Percentiles rank a stretch among this genome's conserved stretches.
These are phyloP conservation scores for Xerophyta viscosa DNA, from an alignment of 106 monocot genomes.

Conservation along the genomic window DNA sequence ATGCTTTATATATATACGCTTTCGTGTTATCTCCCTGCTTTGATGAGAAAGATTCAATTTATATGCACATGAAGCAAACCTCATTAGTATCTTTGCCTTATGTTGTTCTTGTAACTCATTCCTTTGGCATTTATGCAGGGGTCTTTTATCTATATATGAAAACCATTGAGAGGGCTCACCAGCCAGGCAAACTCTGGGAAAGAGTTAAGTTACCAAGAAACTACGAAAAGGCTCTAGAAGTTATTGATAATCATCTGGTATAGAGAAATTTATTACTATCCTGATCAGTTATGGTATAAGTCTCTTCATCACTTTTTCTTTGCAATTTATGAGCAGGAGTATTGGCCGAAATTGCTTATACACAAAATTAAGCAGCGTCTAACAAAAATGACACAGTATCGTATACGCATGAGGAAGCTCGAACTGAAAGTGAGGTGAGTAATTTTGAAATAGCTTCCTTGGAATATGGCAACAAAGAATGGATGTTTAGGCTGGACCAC, in stretches of 20 bases:
- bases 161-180: conserved; percentile 95
- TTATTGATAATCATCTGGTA: conserved; percentile 87
- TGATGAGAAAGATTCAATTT: too few species aligned
- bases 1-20: too few species aligned
- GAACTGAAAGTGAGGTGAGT: conserved; percentile 86
- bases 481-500: neutral
- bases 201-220: conserved; percentile 88
- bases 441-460: conserved; percentile 2
- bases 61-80: too few species aligned
- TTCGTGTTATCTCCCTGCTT: neutral
- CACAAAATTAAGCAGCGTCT: conserved; percentile 96
- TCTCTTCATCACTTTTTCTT: conserved; percentile 2
- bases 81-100: neutral
- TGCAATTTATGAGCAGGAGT: too few species aligned
- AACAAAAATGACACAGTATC: conserved; percentile 97
- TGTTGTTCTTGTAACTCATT: neutral
- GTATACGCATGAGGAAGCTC: conserved; percentile 92
- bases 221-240: conserved; percentile 89
- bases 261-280: conserved; percentile 2
- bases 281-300: neutral
- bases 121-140: conserved; percentile 32
- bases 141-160: conserved; percentile 93
- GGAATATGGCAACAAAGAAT: neutral
- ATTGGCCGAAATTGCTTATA: conserved; percentile 92
- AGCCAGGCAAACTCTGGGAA: conserved; percentile 90